Conservation (phyloP, 192 early-diverging fungal genomes). For the Gigaspora rosea region DNA sequence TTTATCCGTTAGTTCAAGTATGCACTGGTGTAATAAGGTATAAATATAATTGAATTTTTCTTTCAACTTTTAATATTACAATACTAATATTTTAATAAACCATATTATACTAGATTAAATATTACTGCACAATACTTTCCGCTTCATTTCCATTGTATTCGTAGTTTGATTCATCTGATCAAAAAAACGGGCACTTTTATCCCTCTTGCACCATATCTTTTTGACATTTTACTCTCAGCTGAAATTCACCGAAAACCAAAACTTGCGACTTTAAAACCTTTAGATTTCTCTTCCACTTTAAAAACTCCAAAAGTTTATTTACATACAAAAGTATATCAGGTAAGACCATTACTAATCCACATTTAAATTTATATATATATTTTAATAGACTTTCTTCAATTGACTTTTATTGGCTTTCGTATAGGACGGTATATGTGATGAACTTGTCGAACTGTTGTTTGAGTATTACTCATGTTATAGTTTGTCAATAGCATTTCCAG, state of each 20-base stretch:
- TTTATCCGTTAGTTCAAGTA: constrained; percentile 90
- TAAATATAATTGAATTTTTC: not conserved
- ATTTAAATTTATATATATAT: no score
- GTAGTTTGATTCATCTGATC: constrained; percentile 69
- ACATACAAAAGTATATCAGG: constrained; percentile 81
- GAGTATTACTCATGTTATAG: constrained; percentile 75
- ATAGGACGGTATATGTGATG: constrained; percentile 79
- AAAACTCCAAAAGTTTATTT: constrained; percentile 83
- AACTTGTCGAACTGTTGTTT: constrained; percentile 70
- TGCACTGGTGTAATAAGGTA: constrained; percentile 66
- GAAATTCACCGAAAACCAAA: constrained; percentile 73
- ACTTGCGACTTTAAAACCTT: constrained; percentile 81
- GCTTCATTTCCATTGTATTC: constrained; percentile 84
- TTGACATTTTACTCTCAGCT: constrained; percentile 79
- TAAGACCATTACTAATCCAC: not conserved
- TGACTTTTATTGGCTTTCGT: no score
- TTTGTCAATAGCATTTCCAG: constrained; percentile 90
- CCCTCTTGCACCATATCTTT: constrained; percentile 80
- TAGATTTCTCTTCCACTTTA: constrained; percentile 77
- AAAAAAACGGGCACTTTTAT: constrained; percentile 78
- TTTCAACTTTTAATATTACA: not conserved
- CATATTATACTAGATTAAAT: constrained; percentile 62
- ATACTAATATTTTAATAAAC: constrained; percentile 20
- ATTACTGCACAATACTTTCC: constrained; percentile 92
- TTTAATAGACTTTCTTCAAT: no score